A percentile compares a stretch with the other conserved stretches of the same genome.
Evolutionary conservation across 106 monocot species (phyloP).

Genomic region (Allium cepa): DNA sequence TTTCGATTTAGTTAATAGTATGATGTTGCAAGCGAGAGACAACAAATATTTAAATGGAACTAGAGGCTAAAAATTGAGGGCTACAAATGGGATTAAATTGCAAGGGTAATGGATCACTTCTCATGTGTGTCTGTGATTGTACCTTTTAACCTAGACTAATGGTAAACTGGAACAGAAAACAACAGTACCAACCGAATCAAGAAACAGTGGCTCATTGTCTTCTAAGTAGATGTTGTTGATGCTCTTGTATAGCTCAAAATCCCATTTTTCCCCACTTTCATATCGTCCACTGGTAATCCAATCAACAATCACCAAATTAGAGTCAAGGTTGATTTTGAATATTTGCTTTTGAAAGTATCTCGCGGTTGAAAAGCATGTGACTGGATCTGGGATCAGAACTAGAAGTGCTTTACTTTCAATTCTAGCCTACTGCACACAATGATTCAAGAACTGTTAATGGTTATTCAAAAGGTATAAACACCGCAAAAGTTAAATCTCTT

Average conservation of each 20-base stretch:
- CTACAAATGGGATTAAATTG: too few species aligned
- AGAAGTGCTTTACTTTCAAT: slow-evolving; percentile 63
- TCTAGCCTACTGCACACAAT: slow-evolving; percentile 66
- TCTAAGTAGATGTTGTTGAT: slow-evolving; percentile 64
- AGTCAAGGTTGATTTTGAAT: slow-evolving; percentile 48
- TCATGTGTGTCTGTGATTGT: too few species aligned
- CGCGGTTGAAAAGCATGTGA: slow-evolving; percentile 89
- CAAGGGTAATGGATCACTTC: too few species aligned
- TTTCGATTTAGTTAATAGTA: too few species aligned
- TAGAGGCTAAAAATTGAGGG: too few species aligned
- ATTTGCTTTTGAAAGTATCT: slow-evolving; percentile 78
- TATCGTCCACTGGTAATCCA: slow-evolving; percentile 96
- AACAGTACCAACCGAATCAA: slow-evolving; percentile 57
- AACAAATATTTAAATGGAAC: too few species aligned
- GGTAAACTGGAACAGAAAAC: too few species aligned
- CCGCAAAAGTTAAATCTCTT: not conserved
- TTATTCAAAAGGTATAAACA: not conserved
- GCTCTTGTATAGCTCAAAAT: slow-evolving; percentile 78
- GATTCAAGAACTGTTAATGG: not conserved
- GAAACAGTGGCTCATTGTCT: slow-evolving; percentile 56
- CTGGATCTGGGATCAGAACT: slow-evolving; percentile 90
- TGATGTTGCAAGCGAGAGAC: too few species aligned
- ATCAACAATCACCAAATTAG: slow-evolving; percentile 86
- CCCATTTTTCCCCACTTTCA: slow-evolving; percentile 95
- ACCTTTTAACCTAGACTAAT: too few species aligned